Percentiles rank a stretch among this genome's conserved stretches.
Conservation (phyloP, 2,329 filamentous ascomycete species). For the Pyrenochaeta sp. region DNA sequence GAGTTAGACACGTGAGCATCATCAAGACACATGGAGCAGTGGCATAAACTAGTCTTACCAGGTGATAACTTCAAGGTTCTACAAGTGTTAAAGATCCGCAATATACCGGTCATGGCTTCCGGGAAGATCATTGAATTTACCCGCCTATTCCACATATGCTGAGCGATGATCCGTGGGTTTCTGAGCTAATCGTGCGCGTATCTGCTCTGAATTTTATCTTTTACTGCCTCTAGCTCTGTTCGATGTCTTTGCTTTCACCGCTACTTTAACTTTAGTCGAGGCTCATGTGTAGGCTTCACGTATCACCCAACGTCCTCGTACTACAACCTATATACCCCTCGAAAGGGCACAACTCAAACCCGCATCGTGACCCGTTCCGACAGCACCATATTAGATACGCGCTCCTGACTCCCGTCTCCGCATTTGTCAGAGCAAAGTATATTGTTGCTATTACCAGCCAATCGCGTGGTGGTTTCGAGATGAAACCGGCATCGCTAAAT, state of each 20-base stretch:
- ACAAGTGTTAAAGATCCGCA: not conserved
- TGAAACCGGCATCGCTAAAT: conserved; percentile 18
- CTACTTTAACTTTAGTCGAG: no score
- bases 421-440: not conserved
- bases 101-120: not conserved
- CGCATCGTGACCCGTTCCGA: not conserved
- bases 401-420: not conserved
- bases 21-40: not conserved
- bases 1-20: not conserved
- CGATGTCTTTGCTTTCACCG: no score
- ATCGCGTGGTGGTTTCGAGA: conserved; percentile 15
- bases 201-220: not conserved
- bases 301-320: not conserved
- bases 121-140: no score
- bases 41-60: not conserved
- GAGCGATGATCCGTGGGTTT: not conserved
- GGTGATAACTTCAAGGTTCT: not conserved
- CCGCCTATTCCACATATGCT: no score
- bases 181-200: not conserved
- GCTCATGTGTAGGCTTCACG: not conserved
- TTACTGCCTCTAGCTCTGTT: not conserved
- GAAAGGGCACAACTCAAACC: not conserved
- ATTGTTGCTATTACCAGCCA: conserved; percentile 14
- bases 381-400: not conserved
- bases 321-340: not conserved